phyloP scores from a whole-genome alignment of 768 basidiomycete genomes.

The Ramaria sp. region DNA sequence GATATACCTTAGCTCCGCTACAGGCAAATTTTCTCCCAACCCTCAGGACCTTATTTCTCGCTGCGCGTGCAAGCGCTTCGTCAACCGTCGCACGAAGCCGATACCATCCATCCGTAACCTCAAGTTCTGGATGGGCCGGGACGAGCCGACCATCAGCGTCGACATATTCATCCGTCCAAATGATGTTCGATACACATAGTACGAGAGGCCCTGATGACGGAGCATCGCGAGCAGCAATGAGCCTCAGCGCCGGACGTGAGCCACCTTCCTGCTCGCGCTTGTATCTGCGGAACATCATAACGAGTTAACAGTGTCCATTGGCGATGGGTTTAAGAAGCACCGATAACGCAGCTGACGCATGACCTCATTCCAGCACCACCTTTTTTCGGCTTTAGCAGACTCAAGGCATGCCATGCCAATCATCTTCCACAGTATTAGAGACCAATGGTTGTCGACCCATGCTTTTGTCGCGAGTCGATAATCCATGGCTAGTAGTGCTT shows the following conservation, averaged over 20 bases:
- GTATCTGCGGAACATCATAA: slow-evolving; percentile 43
- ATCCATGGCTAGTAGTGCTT: slow-evolving; percentile 42
- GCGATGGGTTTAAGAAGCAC: slow-evolving; percentile 31
- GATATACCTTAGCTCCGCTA: slow-evolving; percentile 46
- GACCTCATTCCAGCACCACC: slow-evolving; percentile 81
- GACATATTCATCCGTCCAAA: slow-evolving; percentile 33
- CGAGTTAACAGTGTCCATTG: neutral
- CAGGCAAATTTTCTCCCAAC: slow-evolving; percentile 80
- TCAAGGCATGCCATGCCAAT: slow-evolving; percentile 74
- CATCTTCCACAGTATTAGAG: slow-evolving; percentile 86
- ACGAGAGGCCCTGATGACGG: slow-evolving; percentile 73
- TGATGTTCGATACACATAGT: slow-evolving; percentile 70
- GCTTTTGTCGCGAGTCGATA: slow-evolving; percentile 57
- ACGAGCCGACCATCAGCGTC: slow-evolving; percentile 28
- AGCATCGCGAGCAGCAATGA: slow-evolving; percentile 76
- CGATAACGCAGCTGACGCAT: slow-evolving; percentile 79
- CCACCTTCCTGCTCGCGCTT: slow-evolving; percentile 76
- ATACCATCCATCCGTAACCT: slow-evolving; percentile 99
- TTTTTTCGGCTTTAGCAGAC: slow-evolving; percentile 40
- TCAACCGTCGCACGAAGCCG: slow-evolving; percentile 70
- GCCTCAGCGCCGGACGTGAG: slow-evolving; percentile 69
- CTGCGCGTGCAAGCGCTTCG: slow-evolving; percentile 56
- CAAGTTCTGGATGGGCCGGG: slow-evolving; percentile 49
- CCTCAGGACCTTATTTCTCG: slow-evolving; percentile 51
- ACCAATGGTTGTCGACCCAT: slow-evolving; percentile 94